Conservation (phyloP, 192 early-diverging fungal species). For the Coemansia sp. region DNA sequence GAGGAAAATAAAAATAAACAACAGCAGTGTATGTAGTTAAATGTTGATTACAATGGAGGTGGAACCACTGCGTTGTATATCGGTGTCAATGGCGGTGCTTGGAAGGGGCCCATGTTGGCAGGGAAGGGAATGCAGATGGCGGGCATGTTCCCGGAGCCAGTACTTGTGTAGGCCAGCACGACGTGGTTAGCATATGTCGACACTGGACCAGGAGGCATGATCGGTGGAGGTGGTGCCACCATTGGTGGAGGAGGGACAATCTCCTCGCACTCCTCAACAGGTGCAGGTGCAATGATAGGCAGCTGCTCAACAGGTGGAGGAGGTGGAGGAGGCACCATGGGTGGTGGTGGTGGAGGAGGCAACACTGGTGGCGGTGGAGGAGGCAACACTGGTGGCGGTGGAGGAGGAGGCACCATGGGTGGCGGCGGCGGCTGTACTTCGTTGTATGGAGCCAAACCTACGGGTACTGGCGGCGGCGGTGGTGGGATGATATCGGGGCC, state of each 20-base stretch:
- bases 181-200: constrained; percentile 29
- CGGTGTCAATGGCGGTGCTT: constrained; percentile 31
- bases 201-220: constrained; percentile 14
- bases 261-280: constrained; percentile 34
- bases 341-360: not conserved
- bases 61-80: constrained; percentile 43
- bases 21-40: constrained; percentile 10
- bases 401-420: constrained; percentile 2
- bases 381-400: not conserved
- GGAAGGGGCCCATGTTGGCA: constrained; percentile 21
- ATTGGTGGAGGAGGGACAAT: constrained; percentile 6
- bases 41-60: constrained; percentile 17
- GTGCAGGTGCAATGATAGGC: constrained; percentile 17
- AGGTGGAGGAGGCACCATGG: constrained; percentile 14
- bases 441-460: constrained; percentile 19
- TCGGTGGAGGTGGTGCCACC: constrained; percentile 21
- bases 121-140: constrained; percentile 54
- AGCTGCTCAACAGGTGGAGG: constrained; percentile 6
- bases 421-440: constrained; percentile 7
- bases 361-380: not conserved
- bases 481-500: constrained; percentile 12
- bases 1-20: not conserved
- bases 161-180: constrained; percentile 52
- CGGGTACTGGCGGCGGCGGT: constrained; percentile 30
- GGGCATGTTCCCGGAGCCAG: constrained; percentile 44